Percentiles rank a stretch among this genome's conserved stretches.
phyloP scores from a whole-genome alignment of 2,329 filamentous ascomycete species.

The Penicillium griseofulvum region DNA sequence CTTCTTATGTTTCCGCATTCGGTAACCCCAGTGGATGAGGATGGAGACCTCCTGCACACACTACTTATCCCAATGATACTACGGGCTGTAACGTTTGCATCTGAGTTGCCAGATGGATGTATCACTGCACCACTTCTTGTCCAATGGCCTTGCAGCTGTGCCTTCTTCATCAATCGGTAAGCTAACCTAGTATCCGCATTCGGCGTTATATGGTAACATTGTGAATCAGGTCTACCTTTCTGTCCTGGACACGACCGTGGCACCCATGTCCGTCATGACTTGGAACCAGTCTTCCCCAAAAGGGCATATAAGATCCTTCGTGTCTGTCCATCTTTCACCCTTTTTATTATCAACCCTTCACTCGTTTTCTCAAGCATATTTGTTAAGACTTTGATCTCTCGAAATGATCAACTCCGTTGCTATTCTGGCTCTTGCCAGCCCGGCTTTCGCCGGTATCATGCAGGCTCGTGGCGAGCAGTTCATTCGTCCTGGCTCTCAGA shows the following conservation, averaged over 20 bases:
- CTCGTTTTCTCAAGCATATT: slow-evolving; percentile 21
- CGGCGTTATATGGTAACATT: slow-evolving; percentile 16
- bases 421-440: slow-evolving; percentile 36
- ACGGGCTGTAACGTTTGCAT: slow-evolving; percentile 31
- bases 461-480: slow-evolving; percentile 22
- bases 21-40: slow-evolving; percentile 8
- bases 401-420: slow-evolving; percentile 39
- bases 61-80: slow-evolving; percentile 24
- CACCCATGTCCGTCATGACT: slow-evolving; percentile 21
- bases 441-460: slow-evolving; percentile 37
- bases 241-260: slow-evolving; percentile 30
- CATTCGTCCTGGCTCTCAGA: slow-evolving; percentile 6
- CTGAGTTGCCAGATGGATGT: slow-evolving; percentile 10
- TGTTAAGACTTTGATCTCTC: slow-evolving; percentile 20
- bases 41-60: slow-evolving; percentile 11
- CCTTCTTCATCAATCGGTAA: slow-evolving; percentile 21
- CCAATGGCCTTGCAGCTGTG: slow-evolving; percentile 14
- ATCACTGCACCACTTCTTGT: slow-evolving; percentile 13
- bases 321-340: slow-evolving; percentile 3
- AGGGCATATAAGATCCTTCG: slow-evolving; percentile 28
- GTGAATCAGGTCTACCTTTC: slow-evolving; percentile 24
- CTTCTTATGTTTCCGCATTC: slow-evolving; percentile 16
- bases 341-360: slow-evolving; percentile 17
- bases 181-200: slow-evolving; percentile 13
- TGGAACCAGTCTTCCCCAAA: slow-evolving; percentile 1